These are phyloP conservation scores for Kockiozyma suomiensis DNA, from an alignment of 805 yeast species.

Conservation along the genomic window DNA sequence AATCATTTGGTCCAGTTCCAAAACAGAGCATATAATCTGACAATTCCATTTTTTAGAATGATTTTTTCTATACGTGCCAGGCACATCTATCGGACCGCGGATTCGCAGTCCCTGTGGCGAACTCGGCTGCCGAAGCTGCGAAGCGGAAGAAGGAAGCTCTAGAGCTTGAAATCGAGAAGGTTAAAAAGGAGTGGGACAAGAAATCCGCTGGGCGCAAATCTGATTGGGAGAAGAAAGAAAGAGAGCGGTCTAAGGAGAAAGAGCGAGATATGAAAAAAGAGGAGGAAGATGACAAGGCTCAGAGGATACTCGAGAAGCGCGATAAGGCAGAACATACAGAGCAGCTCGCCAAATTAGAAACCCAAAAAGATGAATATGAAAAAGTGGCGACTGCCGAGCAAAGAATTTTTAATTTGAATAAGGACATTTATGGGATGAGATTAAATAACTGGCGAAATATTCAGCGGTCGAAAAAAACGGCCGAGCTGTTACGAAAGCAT, in stretches of 20 bases:
- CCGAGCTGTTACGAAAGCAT: conserved; percentile 40
- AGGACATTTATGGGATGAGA: conserved; percentile 49
- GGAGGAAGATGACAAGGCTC: conserved; percentile 25
- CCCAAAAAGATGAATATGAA: conserved; percentile 21
- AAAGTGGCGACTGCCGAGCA: conserved; percentile 39
- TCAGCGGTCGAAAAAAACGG: conserved; percentile 40
- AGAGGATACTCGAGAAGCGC: conserved; percentile 28
- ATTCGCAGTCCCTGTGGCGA: conserved; percentile 51
- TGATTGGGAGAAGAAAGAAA: conserved; percentile 28
- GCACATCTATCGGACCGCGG: conserved; percentile 52
- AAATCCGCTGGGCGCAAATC: conserved; percentile 32
- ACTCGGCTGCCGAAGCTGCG: conserved; percentile 45
- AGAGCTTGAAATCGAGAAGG: conserved; percentile 41
- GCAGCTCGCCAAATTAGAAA: conserved; percentile 20
- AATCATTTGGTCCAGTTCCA: background rate
- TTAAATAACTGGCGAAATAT: conserved; percentile 39
- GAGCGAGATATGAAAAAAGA: conserved; percentile 30
- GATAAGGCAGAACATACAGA: conserved; percentile 37
- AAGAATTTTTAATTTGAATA: conserved; percentile 48
- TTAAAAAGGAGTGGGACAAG: conserved; percentile 42
- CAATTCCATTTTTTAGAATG: conserved; percentile 38
- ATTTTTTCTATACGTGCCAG: conserved; percentile 58
- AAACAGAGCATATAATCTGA: background rate
- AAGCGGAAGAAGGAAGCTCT: conserved; percentile 34
- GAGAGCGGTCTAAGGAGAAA: conserved; percentile 29